phyloP scores from a whole-genome alignment of 2,329 filamentous ascomycete genomes.

The Clarireedia monteithiana region DNA sequence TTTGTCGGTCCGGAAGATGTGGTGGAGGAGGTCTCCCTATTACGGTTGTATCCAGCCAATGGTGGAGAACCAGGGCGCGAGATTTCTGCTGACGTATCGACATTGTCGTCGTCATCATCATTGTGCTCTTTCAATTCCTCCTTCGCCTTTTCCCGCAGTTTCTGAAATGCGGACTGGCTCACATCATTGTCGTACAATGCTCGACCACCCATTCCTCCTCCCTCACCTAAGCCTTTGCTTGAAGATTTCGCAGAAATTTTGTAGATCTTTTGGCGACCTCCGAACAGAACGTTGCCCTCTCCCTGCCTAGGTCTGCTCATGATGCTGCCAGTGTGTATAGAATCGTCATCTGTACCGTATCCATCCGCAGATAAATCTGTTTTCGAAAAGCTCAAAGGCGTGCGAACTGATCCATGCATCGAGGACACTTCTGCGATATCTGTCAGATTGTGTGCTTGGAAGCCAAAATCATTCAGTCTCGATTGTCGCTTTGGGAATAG shows the following conservation, averaged over 20 bases:
- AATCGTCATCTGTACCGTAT: constrained; percentile 58
- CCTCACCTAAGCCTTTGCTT: constrained; percentile 30
- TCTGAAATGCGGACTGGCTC: constrained; percentile 74
- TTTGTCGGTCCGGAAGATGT: constrained; percentile 56
- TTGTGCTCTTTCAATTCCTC: constrained; percentile 32
- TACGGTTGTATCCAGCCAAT: constrained; percentile 58
- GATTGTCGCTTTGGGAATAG: constrained; percentile 77
- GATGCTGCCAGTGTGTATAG: constrained; percentile 55
- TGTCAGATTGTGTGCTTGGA: constrained; percentile 45
- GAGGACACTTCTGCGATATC: constrained; percentile 93
- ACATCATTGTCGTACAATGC: constrained; percentile 84
- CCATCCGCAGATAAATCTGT: constrained; percentile 59
- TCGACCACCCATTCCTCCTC: constrained; percentile 52
- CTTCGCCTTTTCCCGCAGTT: constrained; percentile 46
- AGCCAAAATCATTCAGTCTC: constrained; percentile 59
- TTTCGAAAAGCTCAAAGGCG: constrained; percentile 52
- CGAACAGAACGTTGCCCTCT: constrained; percentile 90
- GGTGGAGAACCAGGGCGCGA: constrained; percentile 47
- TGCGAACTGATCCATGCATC: constrained; percentile 53
- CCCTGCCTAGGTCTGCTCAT: constrained; percentile 76
- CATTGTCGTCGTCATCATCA: constrained; percentile 21
- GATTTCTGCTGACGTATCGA: constrained; percentile 24
- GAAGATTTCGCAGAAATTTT: constrained; percentile 57
- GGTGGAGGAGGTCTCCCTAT: constrained; percentile 81
- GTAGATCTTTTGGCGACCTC: constrained; percentile 92